Evolutionary conservation across 2,329 filamentous ascomycete genomes (phyloP).

Genomic region (Plenodomus lindquistii): DNA sequence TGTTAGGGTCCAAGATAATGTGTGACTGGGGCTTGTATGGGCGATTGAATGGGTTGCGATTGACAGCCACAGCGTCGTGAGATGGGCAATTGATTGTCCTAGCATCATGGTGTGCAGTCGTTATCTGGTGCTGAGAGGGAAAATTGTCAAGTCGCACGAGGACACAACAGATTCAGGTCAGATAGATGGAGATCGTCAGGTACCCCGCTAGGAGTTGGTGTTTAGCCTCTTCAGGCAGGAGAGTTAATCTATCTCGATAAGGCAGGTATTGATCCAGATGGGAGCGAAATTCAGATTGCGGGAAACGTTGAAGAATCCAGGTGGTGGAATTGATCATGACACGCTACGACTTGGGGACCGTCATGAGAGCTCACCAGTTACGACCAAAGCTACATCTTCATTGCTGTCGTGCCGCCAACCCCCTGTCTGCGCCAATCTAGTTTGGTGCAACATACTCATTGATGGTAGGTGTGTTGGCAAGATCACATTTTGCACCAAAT

Average conservation of each 20-base stretch:
- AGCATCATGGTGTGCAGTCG: neutral
- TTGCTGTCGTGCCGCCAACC: no score
- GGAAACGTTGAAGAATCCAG: no score
- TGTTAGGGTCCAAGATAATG: constrained; percentile 22
- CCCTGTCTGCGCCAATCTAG: neutral
- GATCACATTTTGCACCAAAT: constrained; percentile 25
- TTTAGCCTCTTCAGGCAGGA: constrained; percentile 2
- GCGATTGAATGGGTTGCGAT: constrained; percentile 1
- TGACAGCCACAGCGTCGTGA: neutral
- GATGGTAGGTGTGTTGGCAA: constrained; percentile 13
- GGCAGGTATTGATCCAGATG: no score
- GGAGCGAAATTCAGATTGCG: no score
- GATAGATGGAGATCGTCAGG: neutral
- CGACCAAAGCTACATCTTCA: no score
- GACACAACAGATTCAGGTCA: neutral
- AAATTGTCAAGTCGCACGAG: neutral
- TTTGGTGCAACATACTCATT: constrained; percentile 26
- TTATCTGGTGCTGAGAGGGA: no score
- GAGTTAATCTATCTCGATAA: neutral
- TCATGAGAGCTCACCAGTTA: no score
- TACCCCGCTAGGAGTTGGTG: neutral
- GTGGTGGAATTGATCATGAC: no score
- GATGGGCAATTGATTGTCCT: neutral
- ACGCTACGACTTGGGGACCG: no score
- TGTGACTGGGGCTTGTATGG: neutral